phyloP scores from a whole-genome alignment of 257 asterid genomes.

The Avicennia marina region DNA sequence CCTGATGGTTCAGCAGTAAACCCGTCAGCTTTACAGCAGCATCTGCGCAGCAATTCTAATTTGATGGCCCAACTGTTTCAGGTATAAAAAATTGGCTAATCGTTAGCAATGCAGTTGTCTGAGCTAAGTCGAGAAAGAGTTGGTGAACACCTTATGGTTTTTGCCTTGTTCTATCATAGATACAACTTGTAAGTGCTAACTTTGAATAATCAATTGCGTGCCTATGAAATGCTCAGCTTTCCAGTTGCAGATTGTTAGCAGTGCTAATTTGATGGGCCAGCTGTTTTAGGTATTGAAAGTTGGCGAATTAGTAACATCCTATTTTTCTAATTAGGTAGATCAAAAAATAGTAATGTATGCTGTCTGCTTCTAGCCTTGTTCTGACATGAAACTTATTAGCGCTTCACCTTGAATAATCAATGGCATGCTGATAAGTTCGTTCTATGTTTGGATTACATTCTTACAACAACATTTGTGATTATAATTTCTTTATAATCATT shows the following conservation, averaged over 20 bases:
- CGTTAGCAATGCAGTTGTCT: not conserved
- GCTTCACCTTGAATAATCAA: conserved; percentile 11
- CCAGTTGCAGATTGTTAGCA: conserved; percentile 84
- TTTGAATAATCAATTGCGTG: not conserved
- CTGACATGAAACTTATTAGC: not conserved
- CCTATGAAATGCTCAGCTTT: conserved; percentile 49
- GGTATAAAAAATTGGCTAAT: conserved; percentile 36
- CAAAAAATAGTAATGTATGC: not conserved
- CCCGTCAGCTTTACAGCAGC: conserved; percentile 94
- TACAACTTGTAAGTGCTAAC: too few relatives aligned
- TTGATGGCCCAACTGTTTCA: conserved; percentile 86
- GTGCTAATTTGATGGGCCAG: conserved; percentile 81
- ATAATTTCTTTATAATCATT: not conserved
- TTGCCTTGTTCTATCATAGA: not conserved
- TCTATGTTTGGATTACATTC: not conserved
- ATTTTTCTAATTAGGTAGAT: conserved; percentile 1
- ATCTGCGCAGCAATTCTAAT: conserved; percentile 76
- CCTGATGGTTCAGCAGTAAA: conserved; percentile 93
- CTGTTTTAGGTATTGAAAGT: conserved; percentile 69
- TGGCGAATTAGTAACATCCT: not conserved
- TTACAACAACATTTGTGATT: not conserved
- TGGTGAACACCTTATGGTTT: too few relatives aligned
- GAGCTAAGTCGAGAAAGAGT: not conserved
- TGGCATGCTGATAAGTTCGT: not conserved
- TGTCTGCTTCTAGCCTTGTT: not conserved